phyloP scores from a whole-genome alignment of 495 filamentous ascomycete species.

The Cercophora newfieldiana region DNA sequence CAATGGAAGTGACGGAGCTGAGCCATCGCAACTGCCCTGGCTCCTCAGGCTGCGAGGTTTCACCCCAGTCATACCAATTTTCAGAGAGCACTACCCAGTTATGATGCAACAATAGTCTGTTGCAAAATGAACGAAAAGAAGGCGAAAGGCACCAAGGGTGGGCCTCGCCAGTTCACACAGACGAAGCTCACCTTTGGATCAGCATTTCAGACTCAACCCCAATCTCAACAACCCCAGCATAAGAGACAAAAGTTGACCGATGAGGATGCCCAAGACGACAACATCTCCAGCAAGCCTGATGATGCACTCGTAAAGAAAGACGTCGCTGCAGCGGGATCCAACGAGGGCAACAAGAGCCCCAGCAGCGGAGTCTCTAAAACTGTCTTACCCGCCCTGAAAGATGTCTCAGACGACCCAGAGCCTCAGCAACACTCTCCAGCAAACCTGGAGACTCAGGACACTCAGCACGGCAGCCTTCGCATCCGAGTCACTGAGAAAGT shows the following conservation, averaged over 20 bases:
- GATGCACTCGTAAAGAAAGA: background rate
- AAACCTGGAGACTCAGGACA: background rate
- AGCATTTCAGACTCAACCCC: background rate
- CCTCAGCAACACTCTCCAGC: background rate
- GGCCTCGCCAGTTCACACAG: constrained; percentile 19
- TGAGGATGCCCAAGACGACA: background rate
- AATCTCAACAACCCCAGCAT: background rate
- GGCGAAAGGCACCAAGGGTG: background rate
- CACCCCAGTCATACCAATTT: no score
- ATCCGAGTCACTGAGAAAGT: constrained; percentile 15
- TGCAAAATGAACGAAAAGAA: background rate
- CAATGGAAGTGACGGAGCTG: no score
- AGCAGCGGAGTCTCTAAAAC: background rate
- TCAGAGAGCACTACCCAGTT: background rate
- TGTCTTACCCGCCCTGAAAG: background rate
- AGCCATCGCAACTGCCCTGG: background rate
- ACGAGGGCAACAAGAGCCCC: background rate
- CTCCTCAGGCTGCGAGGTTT: background rate
- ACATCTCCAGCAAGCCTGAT: background rate
- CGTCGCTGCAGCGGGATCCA: background rate
- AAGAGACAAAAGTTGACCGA: background rate
- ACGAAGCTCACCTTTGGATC: constrained; percentile 24
- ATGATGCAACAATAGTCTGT: background rate
- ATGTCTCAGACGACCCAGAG: background rate
- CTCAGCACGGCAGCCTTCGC: constrained; percentile 12